Evolutionary conservation across 257 asterid genomes (phyloP).

Genomic region (Petrea volubilis): DNA sequence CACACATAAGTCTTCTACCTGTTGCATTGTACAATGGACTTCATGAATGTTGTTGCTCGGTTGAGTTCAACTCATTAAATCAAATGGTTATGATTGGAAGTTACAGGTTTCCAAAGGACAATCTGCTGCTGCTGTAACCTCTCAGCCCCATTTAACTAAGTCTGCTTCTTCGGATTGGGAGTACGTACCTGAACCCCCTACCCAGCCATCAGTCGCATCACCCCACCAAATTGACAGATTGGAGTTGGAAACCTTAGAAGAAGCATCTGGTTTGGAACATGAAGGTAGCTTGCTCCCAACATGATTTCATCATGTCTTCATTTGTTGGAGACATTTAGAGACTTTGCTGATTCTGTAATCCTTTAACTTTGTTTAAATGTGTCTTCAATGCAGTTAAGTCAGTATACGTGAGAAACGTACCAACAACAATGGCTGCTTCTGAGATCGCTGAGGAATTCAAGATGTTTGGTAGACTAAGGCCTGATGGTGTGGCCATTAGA

Average conservation of each 20-base stretch:
- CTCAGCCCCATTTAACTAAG: conserved; percentile 47
- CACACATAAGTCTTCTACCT: conserved; percentile 13
- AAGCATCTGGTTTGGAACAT: conserved; percentile 64
- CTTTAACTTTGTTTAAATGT: conserved; percentile 1
- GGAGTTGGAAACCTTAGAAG: conserved; percentile 60
- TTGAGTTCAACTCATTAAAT: conserved; percentile 18
- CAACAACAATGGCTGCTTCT: conserved; percentile 83
- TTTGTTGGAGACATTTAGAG: neutral
- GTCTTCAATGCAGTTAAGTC: conserved; percentile 70
- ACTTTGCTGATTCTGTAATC: conserved; percentile 8
- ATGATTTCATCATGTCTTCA: conserved; percentile 4
- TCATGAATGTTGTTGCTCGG: neutral
- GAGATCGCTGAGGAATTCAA: conserved; percentile 92
- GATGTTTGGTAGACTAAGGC: conserved; percentile 83
- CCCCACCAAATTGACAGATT: conserved; percentile 54
- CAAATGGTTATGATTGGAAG: conserved; percentile 23
- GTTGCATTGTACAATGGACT: neutral
- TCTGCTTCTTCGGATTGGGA: conserved; percentile 65
- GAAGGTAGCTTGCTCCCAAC: conserved; percentile 51
- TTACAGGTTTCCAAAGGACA: conserved; percentile 78
- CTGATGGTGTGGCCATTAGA: conserved; percentile 96
- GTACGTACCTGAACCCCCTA: conserved; percentile 50
- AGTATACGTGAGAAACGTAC: conserved; percentile 91
- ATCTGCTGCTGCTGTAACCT: conserved; percentile 44
- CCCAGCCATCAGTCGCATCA: conserved; percentile 49